phyloP scores from a whole-genome alignment of 495 filamentous ascomycete species.

The Elasticomyces elasticus region DNA sequence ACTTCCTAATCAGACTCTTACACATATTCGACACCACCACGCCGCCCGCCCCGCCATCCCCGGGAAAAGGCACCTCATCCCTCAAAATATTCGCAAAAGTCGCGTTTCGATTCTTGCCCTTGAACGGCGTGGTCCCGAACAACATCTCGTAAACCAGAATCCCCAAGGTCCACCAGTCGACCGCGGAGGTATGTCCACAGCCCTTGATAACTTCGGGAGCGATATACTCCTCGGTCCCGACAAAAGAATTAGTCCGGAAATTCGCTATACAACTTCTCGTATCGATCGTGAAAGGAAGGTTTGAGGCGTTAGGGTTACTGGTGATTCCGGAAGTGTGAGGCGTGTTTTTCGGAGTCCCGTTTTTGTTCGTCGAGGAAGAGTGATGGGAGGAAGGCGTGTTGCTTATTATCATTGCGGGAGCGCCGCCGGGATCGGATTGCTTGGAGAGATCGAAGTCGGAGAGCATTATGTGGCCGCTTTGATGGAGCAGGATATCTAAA shows the following conservation, averaged over 20 bases:
- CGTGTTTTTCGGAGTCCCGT: no score
- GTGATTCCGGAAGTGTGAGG: slow-evolving; percentile 60
- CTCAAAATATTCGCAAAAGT: slow-evolving; percentile 96
- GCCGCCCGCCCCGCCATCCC: slow-evolving; percentile 54
- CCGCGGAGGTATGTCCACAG: slow-evolving; percentile 93
- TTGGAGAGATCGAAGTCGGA: slow-evolving; percentile 98
- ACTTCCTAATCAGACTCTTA: slow-evolving; percentile 92
- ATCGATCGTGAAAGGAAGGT: slow-evolving; percentile 77
- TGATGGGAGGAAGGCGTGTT: slow-evolving; percentile 52
- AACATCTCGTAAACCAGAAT: slow-evolving; percentile 98
- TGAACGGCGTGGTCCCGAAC: slow-evolving; percentile 97
- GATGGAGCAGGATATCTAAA: slow-evolving; percentile 89
- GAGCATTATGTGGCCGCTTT: slow-evolving; percentile 98
- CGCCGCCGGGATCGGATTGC: slow-evolving; percentile 91
- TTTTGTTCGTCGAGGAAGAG: neutral
- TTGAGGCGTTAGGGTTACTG: slow-evolving; percentile 59
- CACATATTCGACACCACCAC: slow-evolving; percentile 86
- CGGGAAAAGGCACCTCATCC: slow-evolving; percentile 91
- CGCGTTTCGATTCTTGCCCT: slow-evolving; percentile 95
- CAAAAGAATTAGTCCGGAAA: slow-evolving; percentile 96
- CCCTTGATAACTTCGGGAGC: slow-evolving; percentile 98
- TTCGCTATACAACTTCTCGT: slow-evolving; percentile 97
- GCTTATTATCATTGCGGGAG: slow-evolving; percentile 85
- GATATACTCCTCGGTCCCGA: slow-evolving; percentile 97
- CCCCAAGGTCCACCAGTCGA: slow-evolving; percentile 98